These are phyloP conservation scores for Pichia sporocuriosa DNA, from an alignment of 805 yeast genomes.

Conservation along the genomic window DNA sequence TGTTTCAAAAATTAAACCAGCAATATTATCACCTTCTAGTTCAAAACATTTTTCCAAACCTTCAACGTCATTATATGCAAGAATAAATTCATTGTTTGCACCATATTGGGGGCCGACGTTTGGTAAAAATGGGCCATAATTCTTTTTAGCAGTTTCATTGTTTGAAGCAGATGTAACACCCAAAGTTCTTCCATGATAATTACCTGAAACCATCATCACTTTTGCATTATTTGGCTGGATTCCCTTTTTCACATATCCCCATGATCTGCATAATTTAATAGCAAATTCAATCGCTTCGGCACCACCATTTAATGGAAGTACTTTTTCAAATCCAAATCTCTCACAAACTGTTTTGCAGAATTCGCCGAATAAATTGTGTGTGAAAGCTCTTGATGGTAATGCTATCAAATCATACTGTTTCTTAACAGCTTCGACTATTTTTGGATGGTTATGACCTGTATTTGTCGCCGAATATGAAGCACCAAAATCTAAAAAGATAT, in stretches of 20 bases:
- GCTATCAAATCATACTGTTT: slow-evolving; percentile 28
- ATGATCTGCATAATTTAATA: slow-evolving; percentile 31
- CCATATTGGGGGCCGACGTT: slow-evolving; percentile 28
- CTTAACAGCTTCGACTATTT: slow-evolving; percentile 25
- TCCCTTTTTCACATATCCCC: slow-evolving; percentile 28
- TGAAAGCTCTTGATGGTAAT: slow-evolving; percentile 26
- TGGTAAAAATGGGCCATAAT: slow-evolving; percentile 29
- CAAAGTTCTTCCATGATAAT: slow-evolving; percentile 35
- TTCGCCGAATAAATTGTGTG: slow-evolving; percentile 21
- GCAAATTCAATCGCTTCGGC: slow-evolving; percentile 34
- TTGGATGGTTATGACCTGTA: slow-evolving; percentile 27
- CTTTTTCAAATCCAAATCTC: slow-evolving; percentile 23
- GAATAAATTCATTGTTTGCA: slow-evolving; percentile 19
- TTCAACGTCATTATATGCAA: slow-evolving; percentile 23
- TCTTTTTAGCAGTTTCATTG: slow-evolving; percentile 28
- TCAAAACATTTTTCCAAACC: slow-evolving; percentile 25
- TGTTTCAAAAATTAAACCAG: slow-evolving; percentile 33
- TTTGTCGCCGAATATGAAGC: slow-evolving; percentile 26
- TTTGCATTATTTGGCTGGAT: slow-evolving; percentile 23
- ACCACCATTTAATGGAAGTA: slow-evolving; percentile 29
- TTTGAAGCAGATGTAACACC: slow-evolving; percentile 34
- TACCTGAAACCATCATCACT: slow-evolving; percentile 30
- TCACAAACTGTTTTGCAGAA: slow-evolving; percentile 25
- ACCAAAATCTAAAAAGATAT: slow-evolving; percentile 23
- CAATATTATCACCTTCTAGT: slow-evolving; percentile 27